phyloP scores from a whole-genome alignment of 2,329 filamentous ascomycete genomes.

The Colletotrichum sp. region DNA sequence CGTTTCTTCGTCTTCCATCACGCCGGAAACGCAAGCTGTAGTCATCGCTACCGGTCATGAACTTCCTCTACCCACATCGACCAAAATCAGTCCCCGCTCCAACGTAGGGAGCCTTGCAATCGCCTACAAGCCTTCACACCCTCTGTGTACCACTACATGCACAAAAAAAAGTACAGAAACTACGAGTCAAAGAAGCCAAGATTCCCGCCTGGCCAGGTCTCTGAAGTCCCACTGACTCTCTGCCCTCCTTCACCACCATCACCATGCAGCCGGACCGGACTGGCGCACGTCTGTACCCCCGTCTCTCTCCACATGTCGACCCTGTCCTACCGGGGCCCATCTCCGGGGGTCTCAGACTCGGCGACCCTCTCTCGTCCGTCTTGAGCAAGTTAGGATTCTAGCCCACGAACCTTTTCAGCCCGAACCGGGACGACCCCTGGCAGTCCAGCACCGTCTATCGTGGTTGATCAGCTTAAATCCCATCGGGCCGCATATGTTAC shows the following conservation, averaged over 20 bases:
- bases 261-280: background rate
- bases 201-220: background rate
- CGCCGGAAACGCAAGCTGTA: background rate
- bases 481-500: background rate
- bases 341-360: slow-evolving; percentile 4
- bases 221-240: background rate
- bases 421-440: background rate
- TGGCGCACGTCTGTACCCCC: background rate
- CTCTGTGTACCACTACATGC: background rate
- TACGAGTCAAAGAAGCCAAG: background rate
- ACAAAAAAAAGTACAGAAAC: background rate
- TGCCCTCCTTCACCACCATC: background rate
- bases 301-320: slow-evolving; percentile 9
- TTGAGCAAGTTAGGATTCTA: background rate
- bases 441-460: background rate
- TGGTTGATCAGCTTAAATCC: background rate
- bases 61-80: background rate
- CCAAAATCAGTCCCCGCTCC: background rate
- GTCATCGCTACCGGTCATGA: background rate
- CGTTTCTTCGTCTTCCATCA: background rate
- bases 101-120: background rate
- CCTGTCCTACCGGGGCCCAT: slow-evolving; percentile 12
- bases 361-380: slow-evolving; percentile 1
- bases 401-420: background rate
- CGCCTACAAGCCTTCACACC: background rate